A percentile compares a stretch with the other conserved stretches of the same genome.
These are phyloP conservation scores for Allantophomopsis lycopodina DNA, from an alignment of 2,329 filamentous ascomycete species.

Conservation along the genomic window DNA sequence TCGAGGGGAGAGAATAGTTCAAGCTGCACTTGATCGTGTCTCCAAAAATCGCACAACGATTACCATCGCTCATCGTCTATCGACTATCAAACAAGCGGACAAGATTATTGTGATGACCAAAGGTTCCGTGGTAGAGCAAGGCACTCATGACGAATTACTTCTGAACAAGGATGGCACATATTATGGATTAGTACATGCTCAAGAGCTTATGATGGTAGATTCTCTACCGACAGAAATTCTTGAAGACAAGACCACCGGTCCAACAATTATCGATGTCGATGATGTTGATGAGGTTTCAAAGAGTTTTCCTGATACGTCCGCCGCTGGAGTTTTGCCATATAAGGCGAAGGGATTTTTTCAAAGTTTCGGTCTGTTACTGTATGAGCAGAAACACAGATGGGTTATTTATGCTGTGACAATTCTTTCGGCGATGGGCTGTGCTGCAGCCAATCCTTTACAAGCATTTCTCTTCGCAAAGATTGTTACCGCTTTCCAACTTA, in stretches of 20 bases:
- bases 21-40: conserved; percentile 38
- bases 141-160: conserved; percentile 62
- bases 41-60: conserved; percentile 45
- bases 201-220: conserved; percentile 38
- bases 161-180: conserved; percentile 47
- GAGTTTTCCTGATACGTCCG: conserved; percentile 9
- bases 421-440: conserved; percentile 18
- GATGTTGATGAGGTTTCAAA: conserved; percentile 4
- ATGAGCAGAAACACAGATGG: conserved; percentile 36
- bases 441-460: conserved; percentile 23
- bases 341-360: conserved; percentile 25
- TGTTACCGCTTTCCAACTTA: conserved; percentile 14
- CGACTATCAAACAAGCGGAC: conserved; percentile 65
- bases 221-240: conserved; percentile 1
- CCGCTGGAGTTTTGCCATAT: conserved; percentile 11
- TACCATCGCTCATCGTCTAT: conserved; percentile 54
- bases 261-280: conserved; percentile 5
- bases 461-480: conserved; percentile 19
- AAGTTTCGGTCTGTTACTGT: conserved; percentile 39
- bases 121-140: conserved; percentile 58
- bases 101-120: conserved; percentile 64
- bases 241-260: neutral
- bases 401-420: conserved; percentile 31
- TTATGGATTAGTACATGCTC: conserved; percentile 49
- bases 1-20: conserved; percentile 35